These are phyloP conservation scores for Amylostereum areolatum DNA, from an alignment of 1,284 basidiomycete species.

Conservation along the genomic window DNA sequence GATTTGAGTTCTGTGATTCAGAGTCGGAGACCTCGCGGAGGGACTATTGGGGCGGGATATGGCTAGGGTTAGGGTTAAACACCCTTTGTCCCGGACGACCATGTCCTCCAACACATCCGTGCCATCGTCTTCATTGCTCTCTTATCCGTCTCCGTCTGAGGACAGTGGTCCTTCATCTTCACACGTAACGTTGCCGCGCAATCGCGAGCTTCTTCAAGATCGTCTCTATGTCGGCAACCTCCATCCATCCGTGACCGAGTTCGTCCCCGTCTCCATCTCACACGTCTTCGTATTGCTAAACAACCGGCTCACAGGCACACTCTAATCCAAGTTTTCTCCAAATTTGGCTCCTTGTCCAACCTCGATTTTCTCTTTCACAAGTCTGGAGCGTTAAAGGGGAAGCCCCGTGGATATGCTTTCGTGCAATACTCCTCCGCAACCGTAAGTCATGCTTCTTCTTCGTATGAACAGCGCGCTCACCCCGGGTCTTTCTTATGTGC, in stretches of 20 bases:
- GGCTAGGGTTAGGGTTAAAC: no score
- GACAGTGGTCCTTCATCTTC: constrained; percentile 4
- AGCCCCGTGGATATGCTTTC: constrained; percentile 93
- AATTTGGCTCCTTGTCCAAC: constrained; percentile 87
- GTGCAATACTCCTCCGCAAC: constrained; percentile 77
- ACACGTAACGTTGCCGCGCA: constrained; percentile 8
- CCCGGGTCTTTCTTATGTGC: constrained; percentile 34
- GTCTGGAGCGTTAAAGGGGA: constrained; percentile 81
- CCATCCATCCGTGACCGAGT: constrained; percentile 87
- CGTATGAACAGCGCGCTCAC: constrained; percentile 31
- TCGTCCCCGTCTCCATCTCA: constrained; percentile 23
- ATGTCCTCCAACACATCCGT: no score
- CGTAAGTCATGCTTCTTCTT: constrained; percentile 48
- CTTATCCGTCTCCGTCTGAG: constrained; percentile 12
- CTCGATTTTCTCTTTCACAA: constrained; percentile 97
- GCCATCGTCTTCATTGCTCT: constrained; percentile 9
- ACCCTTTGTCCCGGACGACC: no score
- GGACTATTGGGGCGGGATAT: no score
- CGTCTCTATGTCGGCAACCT: constrained; percentile 92
- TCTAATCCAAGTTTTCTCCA: constrained; percentile 84
- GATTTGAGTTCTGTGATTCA: no score
- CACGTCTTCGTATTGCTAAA: constrained; percentile 3
- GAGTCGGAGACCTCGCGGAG: no score
- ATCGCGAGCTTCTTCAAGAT: constrained; percentile 40
- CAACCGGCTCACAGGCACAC: constrained; percentile 52